These are phyloP conservation scores for Penicillium janthinellum DNA, from an alignment of 2,329 filamentous ascomycete species.

Conservation along the genomic window DNA sequence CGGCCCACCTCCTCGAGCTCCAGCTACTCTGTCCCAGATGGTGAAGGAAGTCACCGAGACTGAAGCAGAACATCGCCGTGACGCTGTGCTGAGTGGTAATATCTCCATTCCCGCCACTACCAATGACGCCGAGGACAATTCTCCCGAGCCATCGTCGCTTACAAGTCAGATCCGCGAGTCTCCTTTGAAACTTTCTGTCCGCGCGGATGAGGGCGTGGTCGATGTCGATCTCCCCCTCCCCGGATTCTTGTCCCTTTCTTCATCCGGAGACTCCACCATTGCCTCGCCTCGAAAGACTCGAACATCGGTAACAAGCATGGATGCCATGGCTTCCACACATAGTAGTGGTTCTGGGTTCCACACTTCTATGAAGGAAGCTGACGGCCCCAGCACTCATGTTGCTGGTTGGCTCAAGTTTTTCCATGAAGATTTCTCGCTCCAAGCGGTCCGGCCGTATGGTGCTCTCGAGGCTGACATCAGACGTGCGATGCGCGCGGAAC, in stretches of 20 bases:
- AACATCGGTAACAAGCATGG: slow-evolving; percentile 55
- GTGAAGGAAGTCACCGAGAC: slow-evolving; percentile 34
- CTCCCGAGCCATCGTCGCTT: slow-evolving; percentile 32
- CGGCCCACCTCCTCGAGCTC: slow-evolving; percentile 27
- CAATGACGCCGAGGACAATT: slow-evolving; percentile 25
- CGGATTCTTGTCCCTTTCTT: slow-evolving; percentile 52
- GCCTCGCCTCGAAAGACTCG: slow-evolving; percentile 47
- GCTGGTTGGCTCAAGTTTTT: slow-evolving; percentile 60
- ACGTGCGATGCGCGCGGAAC: slow-evolving; percentile 58
- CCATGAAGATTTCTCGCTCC: slow-evolving; percentile 62
- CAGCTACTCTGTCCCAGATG: slow-evolving; percentile 38
- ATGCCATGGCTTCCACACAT: slow-evolving; percentile 50
- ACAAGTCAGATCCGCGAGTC: slow-evolving; percentile 44
- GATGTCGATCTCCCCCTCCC: slow-evolving; percentile 61
- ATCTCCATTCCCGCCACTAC: slow-evolving; percentile 38
- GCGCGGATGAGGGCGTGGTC: slow-evolving; percentile 61
- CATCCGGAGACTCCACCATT: slow-evolving; percentile 47
- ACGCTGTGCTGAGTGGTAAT: slow-evolving; percentile 34
- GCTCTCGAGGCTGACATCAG: slow-evolving; percentile 57
- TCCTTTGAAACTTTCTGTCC: slow-evolving; percentile 57
- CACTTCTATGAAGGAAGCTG: slow-evolving; percentile 35
- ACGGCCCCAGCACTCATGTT: slow-evolving; percentile 56
- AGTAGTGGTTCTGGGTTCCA: slow-evolving; percentile 43
- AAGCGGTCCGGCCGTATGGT: slow-evolving; percentile 58
- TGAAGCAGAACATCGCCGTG: slow-evolving; percentile 21